Percentiles rank a stretch among this genome's conserved stretches.
These are phyloP conservation scores for Pholiota microspora DNA, from an alignment of 768 basidiomycete species.

Conservation along the genomic window DNA sequence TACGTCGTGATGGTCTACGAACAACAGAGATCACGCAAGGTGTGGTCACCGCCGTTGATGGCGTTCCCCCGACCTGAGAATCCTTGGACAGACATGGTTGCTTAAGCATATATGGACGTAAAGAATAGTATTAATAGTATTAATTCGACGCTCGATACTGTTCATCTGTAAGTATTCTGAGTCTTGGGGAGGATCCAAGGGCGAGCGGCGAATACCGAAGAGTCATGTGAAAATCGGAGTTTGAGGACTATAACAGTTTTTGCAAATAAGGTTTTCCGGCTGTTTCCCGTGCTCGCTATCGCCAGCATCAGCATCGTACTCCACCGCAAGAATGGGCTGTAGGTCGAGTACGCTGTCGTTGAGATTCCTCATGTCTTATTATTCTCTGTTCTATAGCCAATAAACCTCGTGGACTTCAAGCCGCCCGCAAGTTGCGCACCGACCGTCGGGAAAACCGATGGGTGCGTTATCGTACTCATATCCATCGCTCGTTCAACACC, in stretches of 20 bases:
- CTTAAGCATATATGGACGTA: background rate
- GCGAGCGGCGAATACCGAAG: background rate
- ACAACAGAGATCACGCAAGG: background rate
- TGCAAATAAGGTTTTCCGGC: slow-evolving; percentile 44
- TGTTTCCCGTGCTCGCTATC: slow-evolving; percentile 29
- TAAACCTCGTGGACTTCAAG: slow-evolving; percentile 99
- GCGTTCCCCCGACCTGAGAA: background rate
- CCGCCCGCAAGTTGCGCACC: slow-evolving; percentile 96
- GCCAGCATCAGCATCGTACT: slow-evolving; percentile 40
- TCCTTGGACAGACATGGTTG: background rate
- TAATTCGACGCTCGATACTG: too few relatives aligned
- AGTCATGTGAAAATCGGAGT: slow-evolving; percentile 23
- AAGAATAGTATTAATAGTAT: too few relatives aligned
- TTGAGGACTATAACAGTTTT: slow-evolving; percentile 37
- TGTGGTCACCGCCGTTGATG: background rate
- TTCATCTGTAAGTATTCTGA: too few relatives aligned
- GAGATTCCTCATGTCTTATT: slow-evolving; percentile 12
- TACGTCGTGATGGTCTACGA: slow-evolving; percentile 4
- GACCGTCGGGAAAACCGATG: slow-evolving; percentile 95
- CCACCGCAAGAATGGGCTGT: slow-evolving; percentile 83
- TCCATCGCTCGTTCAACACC: slow-evolving; percentile 11
- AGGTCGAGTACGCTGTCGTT: slow-evolving; percentile 38
- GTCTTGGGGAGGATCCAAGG: too few relatives aligned
- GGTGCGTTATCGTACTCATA: slow-evolving; percentile 49
- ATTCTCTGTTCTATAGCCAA: slow-evolving; percentile 56